phyloP scores from a whole-genome alignment of 2,329 filamentous ascomycete genomes.

The Pseudopithomyces chartarum region DNA sequence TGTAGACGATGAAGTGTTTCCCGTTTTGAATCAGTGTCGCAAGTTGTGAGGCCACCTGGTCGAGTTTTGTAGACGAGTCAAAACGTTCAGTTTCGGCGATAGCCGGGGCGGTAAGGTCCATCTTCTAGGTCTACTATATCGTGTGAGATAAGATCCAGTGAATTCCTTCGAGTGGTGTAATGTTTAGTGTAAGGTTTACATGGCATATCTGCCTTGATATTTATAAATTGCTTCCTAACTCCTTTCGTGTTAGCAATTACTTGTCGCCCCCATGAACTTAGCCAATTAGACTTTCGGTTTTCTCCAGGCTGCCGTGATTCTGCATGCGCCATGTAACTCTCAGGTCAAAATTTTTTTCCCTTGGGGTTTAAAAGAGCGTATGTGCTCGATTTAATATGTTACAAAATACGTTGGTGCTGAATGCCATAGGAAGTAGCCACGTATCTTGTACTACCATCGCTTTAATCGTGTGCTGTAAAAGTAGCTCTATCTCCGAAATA shows the following conservation, averaged over 20 bases:
- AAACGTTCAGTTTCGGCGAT: neutral
- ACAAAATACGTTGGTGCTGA: too few relatives aligned
- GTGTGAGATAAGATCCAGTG: neutral
- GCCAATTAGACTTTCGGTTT: neutral
- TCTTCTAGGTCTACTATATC: neutral
- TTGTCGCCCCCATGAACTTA: neutral
- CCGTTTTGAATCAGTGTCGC: neutral
- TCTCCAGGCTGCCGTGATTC: neutral
- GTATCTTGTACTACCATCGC: too few relatives aligned
- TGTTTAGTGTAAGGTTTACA: neutral
- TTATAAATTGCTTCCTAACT: neutral
- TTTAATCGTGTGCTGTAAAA: too few relatives aligned
- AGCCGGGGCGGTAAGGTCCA: slow-evolving; percentile 7
- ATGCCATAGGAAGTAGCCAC: too few relatives aligned
- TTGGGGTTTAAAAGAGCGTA: too few relatives aligned
- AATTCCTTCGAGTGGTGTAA: neutral
- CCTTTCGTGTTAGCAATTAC: neutral
- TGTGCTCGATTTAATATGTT: too few relatives aligned
- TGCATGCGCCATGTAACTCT: neutral
- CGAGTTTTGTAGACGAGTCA: neutral
- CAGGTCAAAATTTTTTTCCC: too few relatives aligned
- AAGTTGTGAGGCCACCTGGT: neutral
- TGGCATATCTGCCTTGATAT: neutral
- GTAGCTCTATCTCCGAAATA: too few relatives aligned
- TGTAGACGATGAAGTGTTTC: slow-evolving; percentile 4